phyloP scores from a whole-genome alignment of 805 yeast species.

The Hanseniaspora singularis region DNA sequence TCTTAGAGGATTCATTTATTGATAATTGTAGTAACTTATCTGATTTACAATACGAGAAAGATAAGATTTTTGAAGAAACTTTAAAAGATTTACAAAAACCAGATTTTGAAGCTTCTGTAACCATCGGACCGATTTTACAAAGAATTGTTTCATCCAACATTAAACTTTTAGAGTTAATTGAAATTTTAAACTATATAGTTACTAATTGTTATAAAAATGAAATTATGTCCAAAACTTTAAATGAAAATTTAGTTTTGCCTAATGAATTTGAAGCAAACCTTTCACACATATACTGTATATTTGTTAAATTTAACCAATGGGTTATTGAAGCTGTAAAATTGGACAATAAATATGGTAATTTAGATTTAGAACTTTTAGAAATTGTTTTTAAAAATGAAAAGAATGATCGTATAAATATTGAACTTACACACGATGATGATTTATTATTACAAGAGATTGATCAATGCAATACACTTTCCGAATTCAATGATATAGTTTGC shows the following conservation, averaged over 20 bases:
- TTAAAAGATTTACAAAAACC: slow-evolving; percentile 18
- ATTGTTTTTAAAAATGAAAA: slow-evolving; percentile 26
- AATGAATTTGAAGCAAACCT: slow-evolving; percentile 21
- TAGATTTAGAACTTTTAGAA: slow-evolving; percentile 25
- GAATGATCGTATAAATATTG: slow-evolving; percentile 22
- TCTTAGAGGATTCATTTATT: slow-evolving; percentile 4
- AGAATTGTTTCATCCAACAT: slow-evolving; percentile 18
- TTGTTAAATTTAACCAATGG: slow-evolving; percentile 30
- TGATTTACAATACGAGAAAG: slow-evolving; percentile 4
- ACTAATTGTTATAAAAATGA: slow-evolving; percentile 28
- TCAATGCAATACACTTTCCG: slow-evolving; percentile 21
- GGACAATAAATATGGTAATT: not conserved
- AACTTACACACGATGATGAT: slow-evolving; percentile 24
- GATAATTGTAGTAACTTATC: slow-evolving; percentile 5
- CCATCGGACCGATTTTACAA: not conserved
- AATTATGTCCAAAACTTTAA: slow-evolving; percentile 28
- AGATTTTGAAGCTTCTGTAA: not conserved
- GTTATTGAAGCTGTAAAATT: slow-evolving; percentile 25
- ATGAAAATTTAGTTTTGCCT: slow-evolving; percentile 21
- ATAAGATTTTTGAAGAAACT: slow-evolving; percentile 16
- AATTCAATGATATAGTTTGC: slow-evolving; percentile 20
- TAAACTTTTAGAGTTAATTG: slow-evolving; percentile 25
- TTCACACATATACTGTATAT: slow-evolving; percentile 27
- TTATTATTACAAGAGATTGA: slow-evolving; percentile 27
- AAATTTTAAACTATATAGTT: slow-evolving; percentile 25